Evolutionary conservation across 2,329 filamentous ascomycete species (phyloP).

Genomic region (Blastomyces percursus): DNA sequence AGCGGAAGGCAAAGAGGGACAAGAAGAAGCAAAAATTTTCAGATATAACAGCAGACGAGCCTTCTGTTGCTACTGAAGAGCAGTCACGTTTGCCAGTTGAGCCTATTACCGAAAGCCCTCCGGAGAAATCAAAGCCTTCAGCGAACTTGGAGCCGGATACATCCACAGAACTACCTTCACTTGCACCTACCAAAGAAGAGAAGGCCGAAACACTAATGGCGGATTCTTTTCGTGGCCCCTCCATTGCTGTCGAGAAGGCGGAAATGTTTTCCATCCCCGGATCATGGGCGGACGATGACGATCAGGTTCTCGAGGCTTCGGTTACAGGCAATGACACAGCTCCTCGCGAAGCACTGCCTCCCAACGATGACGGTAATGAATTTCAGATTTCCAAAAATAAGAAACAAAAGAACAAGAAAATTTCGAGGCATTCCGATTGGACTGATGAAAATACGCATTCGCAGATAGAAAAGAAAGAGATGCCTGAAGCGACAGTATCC

Average conservation of each 20-base stretch:
- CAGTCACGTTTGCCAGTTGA: neutral
- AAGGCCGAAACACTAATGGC: neutral
- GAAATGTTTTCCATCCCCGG: neutral
- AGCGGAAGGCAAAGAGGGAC: constrained; percentile 21
- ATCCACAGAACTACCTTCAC: neutral
- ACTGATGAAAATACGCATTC: constrained; percentile 36
- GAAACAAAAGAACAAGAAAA: constrained; percentile 25
- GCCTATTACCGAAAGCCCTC: neutral
- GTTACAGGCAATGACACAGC: constrained; percentile 20
- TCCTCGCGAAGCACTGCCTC: constrained; percentile 17
- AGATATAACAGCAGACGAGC: neutral
- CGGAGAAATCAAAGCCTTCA: neutral
- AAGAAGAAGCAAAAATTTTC: constrained; percentile 5
- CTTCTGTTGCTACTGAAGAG: neutral
- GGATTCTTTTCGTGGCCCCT: neutral
- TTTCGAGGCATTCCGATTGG: constrained; percentile 31
- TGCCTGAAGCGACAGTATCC: neutral
- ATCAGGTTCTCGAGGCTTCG: constrained; percentile 14
- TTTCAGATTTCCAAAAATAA: constrained; percentile 34
- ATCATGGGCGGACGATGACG: constrained; percentile 9
- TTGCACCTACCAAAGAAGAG: neutral
- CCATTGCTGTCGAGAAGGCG: neutral
- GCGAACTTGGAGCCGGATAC: neutral
- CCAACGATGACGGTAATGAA: constrained; percentile 36
- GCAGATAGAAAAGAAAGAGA: constrained; percentile 32